These are phyloP conservation scores for Parachlorella kessleri DNA, from an alignment of 139 green algal species.

Conservation along the genomic window DNA sequence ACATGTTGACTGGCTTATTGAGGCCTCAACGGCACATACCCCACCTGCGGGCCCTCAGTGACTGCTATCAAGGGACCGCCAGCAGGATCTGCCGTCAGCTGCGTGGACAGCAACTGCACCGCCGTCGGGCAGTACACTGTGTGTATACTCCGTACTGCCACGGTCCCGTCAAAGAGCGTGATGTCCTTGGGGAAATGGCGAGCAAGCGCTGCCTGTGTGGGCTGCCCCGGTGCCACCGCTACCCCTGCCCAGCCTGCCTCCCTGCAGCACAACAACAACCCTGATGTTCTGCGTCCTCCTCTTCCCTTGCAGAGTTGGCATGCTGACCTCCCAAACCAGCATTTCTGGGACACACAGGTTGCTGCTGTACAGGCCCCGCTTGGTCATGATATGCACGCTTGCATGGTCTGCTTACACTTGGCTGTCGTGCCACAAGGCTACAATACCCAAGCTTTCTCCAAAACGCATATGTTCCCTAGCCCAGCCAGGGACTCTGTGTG, in stretches of 20 bases:
- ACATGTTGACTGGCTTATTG: too few species aligned
- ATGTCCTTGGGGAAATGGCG: conserved; percentile 39
- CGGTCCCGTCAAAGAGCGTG: conserved; percentile 34
- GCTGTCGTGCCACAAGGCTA: too few species aligned
- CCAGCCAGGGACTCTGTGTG: too few species aligned
- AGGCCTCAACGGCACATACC: too few species aligned
- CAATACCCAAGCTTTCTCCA: too few species aligned
- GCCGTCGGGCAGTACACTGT: conserved; percentile 34
- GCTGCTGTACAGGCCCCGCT: too few species aligned
- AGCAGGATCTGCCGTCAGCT: conserved; percentile 5
- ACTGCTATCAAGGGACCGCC: conserved; percentile 35
- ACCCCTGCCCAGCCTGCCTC: conserved; percentile 42
- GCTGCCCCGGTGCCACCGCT: conserved; percentile 13
- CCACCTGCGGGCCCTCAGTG: conserved; percentile 27
- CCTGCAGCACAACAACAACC: conserved; percentile 3
- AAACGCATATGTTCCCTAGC: too few species aligned
- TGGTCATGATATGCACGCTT: too few species aligned
- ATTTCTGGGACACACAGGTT: too few species aligned
- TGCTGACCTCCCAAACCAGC: too few species aligned
- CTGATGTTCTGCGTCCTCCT: neutral
- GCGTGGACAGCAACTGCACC: conserved; percentile 35
- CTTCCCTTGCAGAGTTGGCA: too few species aligned
- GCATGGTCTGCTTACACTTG: too few species aligned
- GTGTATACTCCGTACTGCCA: conserved; percentile 31
- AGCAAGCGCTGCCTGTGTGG: conserved; percentile 27